A percentile compares a stretch with the other conserved stretches of the same genome.
These are phyloP conservation scores for Candida orba DNA, from an alignment of 805 yeast species.

Conservation along the genomic window DNA sequence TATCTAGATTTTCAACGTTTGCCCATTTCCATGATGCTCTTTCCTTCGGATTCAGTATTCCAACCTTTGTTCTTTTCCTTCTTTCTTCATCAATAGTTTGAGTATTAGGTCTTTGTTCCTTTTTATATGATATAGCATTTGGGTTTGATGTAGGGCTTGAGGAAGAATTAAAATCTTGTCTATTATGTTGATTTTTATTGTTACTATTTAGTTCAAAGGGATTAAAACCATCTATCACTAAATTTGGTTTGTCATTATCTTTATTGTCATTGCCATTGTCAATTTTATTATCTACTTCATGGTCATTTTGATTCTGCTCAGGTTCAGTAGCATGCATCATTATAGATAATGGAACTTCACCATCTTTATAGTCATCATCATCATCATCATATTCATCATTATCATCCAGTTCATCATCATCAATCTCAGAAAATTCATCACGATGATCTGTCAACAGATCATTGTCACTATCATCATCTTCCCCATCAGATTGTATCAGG, in stretches of 20 bases:
- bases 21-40: constrained; percentile 96
- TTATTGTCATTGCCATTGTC: too few species aligned
- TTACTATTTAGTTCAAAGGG: not conserved
- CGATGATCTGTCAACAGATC: constrained; percentile 1
- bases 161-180: not conserved
- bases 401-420: constrained; percentile 17
- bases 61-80: constrained; percentile 24
- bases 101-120: not conserved
- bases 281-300: too few species aligned
- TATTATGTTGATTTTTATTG: not conserved
- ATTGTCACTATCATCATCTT: constrained; percentile 7
- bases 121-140: not conserved
- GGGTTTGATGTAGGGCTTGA: not conserved
- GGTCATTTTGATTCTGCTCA: not conserved
- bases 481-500: constrained; percentile 19
- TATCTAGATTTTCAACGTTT: constrained; percentile 85
- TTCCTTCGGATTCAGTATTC: constrained; percentile 54
- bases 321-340: constrained; percentile 9
- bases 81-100: constrained; percentile 15
- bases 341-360: constrained; percentile 13
- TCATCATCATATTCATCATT: constrained; percentile 19
- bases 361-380: constrained; percentile 19
- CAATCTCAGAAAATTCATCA: constrained; percentile 5
- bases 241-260: too few species aligned
- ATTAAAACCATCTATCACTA: not conserved